A percentile compares a stretch with the other conserved stretches of the same genome.
phyloP scores from a whole-genome alignment of 495 filamentous ascomycete species.

The Aspergillus taichungensis region DNA sequence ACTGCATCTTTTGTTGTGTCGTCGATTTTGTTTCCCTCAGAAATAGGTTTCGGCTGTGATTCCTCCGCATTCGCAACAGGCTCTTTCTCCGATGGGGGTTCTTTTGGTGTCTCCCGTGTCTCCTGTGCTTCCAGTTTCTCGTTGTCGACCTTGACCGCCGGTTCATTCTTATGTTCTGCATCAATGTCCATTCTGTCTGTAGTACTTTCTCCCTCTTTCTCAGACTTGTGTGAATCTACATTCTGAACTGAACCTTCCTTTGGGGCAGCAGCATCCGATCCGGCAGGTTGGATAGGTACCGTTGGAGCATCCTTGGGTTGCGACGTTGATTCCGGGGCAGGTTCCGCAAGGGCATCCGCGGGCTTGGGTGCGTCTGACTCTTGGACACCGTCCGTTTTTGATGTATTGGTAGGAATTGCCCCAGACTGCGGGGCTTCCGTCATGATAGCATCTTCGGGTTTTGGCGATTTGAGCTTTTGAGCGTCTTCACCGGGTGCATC shows the following conservation, averaged over 20 bases:
- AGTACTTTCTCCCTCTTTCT: background rate
- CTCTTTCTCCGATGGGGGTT: background rate
- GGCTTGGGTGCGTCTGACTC: background rate
- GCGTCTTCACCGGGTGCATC: too few species aligned
- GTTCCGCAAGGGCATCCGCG: background rate
- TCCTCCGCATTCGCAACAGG: background rate
- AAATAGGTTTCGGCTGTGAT: background rate
- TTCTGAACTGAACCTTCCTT: background rate
- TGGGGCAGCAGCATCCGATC: background rate
- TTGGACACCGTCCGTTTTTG: background rate
- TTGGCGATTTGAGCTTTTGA: too few species aligned
- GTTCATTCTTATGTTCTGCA: background rate
- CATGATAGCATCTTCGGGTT: too few species aligned
- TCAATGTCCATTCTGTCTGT: background rate
- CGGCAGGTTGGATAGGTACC: too few species aligned
- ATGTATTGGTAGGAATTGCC: too few species aligned
- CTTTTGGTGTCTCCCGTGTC: background rate
- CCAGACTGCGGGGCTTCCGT: too few species aligned
- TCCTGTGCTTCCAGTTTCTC: background rate
- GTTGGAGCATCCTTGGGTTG: conserved; percentile 23
- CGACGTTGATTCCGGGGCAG: conserved; percentile 9
- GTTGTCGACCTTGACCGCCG: background rate
- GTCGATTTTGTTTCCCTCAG: background rate
- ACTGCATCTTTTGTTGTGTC: conserved; percentile 1
- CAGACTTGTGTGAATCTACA: too few species aligned